phyloP scores from a whole-genome alignment of 805 yeast genomes.

The Pichia deserticola region DNA sequence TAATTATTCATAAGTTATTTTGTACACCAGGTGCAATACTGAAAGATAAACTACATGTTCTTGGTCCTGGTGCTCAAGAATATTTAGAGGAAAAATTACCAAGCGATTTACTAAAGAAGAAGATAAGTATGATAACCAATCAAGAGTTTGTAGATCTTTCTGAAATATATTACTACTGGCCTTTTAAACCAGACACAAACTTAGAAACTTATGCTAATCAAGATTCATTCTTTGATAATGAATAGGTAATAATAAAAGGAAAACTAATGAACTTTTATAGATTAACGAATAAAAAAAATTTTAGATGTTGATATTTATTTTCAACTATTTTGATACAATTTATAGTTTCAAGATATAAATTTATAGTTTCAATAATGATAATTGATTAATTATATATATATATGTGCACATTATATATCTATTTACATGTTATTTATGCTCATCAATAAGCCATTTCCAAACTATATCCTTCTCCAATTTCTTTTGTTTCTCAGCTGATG shows the following conservation, averaged over 20 bases:
- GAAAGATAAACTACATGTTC: conserved; percentile 37
- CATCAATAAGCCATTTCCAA: conserved; percentile 51
- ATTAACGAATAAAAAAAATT: too few relatives aligned
- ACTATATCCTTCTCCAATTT: conserved; percentile 35
- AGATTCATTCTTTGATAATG: conserved; percentile 2
- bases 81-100: conserved; percentile 34
- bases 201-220: conserved; percentile 14
- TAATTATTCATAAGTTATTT: conserved; percentile 55
- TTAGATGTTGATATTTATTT: too few relatives aligned
- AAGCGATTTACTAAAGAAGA: conserved; percentile 33
- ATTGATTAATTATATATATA: not conserved
- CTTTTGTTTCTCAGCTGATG: not conserved
- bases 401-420: too few relatives aligned
- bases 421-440: conserved; percentile 20
- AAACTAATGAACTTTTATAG: too few relatives aligned
- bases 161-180: conserved; percentile 61
- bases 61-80: conserved; percentile 79
- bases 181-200: conserved; percentile 57
- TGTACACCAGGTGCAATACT: conserved; percentile 35
- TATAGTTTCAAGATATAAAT: too few relatives aligned
- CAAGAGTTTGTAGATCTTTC: conserved; percentile 51
- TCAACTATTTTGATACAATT: too few relatives aligned
- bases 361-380: too few relatives aligned
- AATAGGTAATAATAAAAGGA: not conserved
- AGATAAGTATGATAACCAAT: conserved; percentile 40